Percentiles rank a stretch among this genome's conserved stretches.
Evolutionary conservation across 2,329 filamentous ascomycete genomes (phyloP).

Genomic region (Parafenestella ontariensis): DNA sequence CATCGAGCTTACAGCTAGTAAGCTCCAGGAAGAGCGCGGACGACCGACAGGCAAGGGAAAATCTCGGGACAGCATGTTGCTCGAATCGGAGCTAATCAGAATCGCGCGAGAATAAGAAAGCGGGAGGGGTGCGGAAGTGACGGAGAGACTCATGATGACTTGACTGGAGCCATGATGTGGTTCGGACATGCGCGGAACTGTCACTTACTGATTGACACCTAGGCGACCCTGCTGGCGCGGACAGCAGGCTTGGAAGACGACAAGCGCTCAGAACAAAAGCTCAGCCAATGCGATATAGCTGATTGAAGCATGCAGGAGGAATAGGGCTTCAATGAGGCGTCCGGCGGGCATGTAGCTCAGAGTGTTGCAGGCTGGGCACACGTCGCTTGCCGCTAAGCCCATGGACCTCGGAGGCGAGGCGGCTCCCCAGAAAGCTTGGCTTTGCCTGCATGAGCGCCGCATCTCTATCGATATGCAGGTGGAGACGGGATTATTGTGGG

Average conservation of each 20-base stretch:
- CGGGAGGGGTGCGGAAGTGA: conserved; percentile 27
- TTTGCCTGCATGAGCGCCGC: background rate
- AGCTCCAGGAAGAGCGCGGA: conserved; percentile 32
- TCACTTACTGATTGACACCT: conserved; percentile 24
- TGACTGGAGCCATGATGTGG: conserved; percentile 17
- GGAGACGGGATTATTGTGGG: background rate
- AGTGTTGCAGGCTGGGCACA: conserved; percentile 11
- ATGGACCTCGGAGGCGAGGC: background rate
- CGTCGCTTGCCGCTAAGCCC: conserved; percentile 4
- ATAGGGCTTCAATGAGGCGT: conserved; percentile 5
- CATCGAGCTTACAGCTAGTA: conserved; percentile 13
- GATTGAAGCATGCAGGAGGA: background rate
- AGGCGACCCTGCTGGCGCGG: conserved; percentile 1
- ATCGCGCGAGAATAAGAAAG: conserved; percentile 8
- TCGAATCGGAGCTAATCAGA: conserved; percentile 15
- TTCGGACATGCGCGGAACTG: conserved; percentile 27
- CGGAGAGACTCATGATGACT: conserved; percentile 34
- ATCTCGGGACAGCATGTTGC: background rate
- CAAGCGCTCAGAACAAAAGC: background rate
- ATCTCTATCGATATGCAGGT: background rate
- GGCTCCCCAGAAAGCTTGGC: conserved; percentile 1
- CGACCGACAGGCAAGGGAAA: conserved; percentile 21
- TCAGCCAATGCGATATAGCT: conserved; percentile 2
- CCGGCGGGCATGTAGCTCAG: conserved; percentile 14
- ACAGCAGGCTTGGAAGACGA: background rate